These are phyloP conservation scores for Nemania sp. DNA, from an alignment of 2,329 filamentous ascomycete genomes.

Conservation along the genomic window DNA sequence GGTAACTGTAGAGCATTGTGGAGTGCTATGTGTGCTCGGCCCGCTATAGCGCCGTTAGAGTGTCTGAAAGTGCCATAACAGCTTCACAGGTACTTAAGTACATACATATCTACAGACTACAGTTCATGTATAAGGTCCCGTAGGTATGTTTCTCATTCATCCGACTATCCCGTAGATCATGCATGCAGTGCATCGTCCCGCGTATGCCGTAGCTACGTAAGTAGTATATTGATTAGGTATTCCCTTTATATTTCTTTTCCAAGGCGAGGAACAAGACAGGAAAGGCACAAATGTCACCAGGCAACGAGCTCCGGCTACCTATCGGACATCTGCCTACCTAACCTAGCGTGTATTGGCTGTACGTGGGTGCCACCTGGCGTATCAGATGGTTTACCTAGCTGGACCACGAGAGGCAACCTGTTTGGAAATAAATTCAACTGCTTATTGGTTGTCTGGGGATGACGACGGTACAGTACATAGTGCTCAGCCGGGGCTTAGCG, in stretches of 20 bases:
- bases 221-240: neutral
- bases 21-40: neutral
- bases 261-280: neutral
- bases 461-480: neutral
- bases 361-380: too few species aligned
- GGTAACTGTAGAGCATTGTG: neutral
- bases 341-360: too few species aligned
- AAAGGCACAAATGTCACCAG: neutral
- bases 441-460: conserved; percentile 18
- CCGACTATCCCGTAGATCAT: neutral
- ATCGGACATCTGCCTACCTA: neutral
- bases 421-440: conserved; percentile 14
- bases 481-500: conserved; percentile 12
- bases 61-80: conserved; percentile 3
- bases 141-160: neutral
- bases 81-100: neutral
- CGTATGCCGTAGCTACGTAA: neutral
- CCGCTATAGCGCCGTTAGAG: neutral
- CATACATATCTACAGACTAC: neutral
- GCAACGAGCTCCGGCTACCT: neutral
- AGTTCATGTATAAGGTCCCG: neutral
- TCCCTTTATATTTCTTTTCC: neutral
- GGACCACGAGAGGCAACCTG: conserved; percentile 9
- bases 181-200: neutral
- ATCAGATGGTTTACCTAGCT: neutral